Percentiles rank a stretch among this genome's conserved stretches.
Conservation (phyloP, 2,329 filamentous ascomycete genomes). For the Didymella pomorum region DNA sequence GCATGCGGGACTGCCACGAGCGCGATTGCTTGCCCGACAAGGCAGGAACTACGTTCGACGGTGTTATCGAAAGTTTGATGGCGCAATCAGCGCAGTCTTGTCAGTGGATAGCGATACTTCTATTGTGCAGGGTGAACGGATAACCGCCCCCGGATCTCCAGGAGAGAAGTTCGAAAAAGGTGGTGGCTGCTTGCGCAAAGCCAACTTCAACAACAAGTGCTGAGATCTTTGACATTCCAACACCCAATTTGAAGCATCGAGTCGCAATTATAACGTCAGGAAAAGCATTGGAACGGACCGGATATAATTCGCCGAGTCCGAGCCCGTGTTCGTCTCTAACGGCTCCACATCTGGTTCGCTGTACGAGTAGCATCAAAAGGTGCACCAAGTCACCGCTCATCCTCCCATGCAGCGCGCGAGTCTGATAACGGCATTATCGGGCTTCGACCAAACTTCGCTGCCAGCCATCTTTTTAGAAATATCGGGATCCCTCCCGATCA, state of each 20-base stretch:
- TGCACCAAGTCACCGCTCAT: constrained; percentile 11
- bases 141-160: constrained; percentile 21
- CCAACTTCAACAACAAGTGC: not conserved
- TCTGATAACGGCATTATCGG: not conserved
- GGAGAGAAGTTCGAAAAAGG: constrained; percentile 10
- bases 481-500: not conserved
- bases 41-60: constrained; percentile 11
- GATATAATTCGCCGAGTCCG: constrained; percentile 13
- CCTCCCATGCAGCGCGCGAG: not conserved
- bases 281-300: not conserved
- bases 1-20: constrained; percentile 8
- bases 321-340: constrained; percentile 6
- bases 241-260: not conserved
- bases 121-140: constrained; percentile 20
- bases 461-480: not conserved
- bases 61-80: constrained; percentile 7
- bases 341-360: constrained; percentile 19
- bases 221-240: not conserved
- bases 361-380: constrained; percentile 7
- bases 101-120: constrained; percentile 4
- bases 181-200: constrained; percentile 8
- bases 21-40: constrained; percentile 15
- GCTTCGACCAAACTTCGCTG: not conserved
- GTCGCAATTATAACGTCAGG: not conserved
- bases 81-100: constrained; percentile 9